A percentile compares a stretch with the other conserved stretches of the same genome.
phyloP scores from a whole-genome alignment of 2,329 filamentous ascomycete genomes.

The Colletotrichum tabaci region DNA sequence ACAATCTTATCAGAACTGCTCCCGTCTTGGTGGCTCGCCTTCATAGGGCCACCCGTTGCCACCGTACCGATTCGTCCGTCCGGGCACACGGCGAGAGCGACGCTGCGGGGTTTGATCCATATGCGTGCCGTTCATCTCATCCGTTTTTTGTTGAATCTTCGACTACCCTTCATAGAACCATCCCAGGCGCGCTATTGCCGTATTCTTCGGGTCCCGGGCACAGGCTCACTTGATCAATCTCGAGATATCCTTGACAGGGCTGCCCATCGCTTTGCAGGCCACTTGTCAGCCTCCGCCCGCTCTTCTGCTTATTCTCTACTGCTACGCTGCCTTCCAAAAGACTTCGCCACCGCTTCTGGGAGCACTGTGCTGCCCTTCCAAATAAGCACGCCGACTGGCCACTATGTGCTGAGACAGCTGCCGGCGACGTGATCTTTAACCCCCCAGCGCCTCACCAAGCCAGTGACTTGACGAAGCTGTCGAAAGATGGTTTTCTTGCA shows the following conservation, averaged over 20 bases:
- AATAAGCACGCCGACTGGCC: constrained; percentile 17
- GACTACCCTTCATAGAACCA: not conserved
- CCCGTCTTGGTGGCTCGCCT: not conserved
- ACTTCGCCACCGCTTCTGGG: constrained; percentile 5
- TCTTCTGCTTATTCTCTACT: not conserved
- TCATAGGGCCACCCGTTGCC: not conserved
- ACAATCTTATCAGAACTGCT: constrained; percentile 25
- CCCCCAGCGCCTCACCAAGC: not conserved
- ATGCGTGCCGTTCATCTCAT: constrained; percentile 4
- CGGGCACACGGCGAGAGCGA: not conserved
- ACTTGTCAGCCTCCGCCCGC: not conserved
- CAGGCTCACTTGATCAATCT: not conserved
- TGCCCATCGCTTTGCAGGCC: not conserved
- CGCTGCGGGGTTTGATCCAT: constrained; percentile 5
- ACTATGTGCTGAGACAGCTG: constrained; percentile 26
- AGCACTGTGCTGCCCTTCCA: not conserved
- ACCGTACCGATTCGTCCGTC: constrained; percentile 19
- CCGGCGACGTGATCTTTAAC: not conserved
- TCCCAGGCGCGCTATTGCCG: not conserved
- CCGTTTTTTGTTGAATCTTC: constrained; percentile 1
- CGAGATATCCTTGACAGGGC: not conserved
- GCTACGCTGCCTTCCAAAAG: not conserved
- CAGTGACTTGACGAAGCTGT: not conserved
- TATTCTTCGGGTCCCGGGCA: not conserved
- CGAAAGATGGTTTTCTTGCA: not conserved